A percentile compares a stretch with the other conserved stretches of the same genome.
Conservation (phyloP, 176 grass and related monocot species). For the Hordeum marinum region DNA sequence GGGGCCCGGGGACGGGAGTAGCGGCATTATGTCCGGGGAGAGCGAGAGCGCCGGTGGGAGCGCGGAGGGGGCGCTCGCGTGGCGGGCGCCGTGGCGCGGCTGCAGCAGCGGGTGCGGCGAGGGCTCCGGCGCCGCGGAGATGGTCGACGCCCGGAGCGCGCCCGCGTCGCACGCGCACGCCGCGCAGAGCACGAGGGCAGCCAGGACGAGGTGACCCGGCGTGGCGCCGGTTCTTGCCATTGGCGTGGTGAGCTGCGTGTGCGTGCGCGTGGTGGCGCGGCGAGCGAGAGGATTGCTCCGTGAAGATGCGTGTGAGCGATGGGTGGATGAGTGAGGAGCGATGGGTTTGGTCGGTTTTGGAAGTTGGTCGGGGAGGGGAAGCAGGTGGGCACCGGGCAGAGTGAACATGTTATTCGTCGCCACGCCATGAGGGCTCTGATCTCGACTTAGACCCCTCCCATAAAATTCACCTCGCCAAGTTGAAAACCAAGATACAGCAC, state of each 20-base stretch:
- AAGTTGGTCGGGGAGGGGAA: slow-evolving; percentile 14
- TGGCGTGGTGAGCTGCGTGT: neutral
- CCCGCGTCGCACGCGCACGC: neutral
- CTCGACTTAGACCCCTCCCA: neutral
- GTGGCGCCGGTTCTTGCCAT: slow-evolving; percentile 19
- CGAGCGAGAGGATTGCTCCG: neutral
- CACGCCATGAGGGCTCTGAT: neutral
- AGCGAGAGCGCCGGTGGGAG: slow-evolving; percentile 44
- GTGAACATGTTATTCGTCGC: slow-evolving; percentile 17
- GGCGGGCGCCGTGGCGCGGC: slow-evolving; percentile 4
- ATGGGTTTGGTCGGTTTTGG: neutral
- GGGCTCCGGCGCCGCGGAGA: slow-evolving; percentile 52
- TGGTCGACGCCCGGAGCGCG: slow-evolving; percentile 41
- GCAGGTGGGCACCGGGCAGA: neutral
- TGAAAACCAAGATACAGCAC: neutral
- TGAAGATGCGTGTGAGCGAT: neutral
- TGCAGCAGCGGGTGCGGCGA: slow-evolving; percentile 18
- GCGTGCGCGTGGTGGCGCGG: neutral
- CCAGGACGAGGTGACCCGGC: neutral
- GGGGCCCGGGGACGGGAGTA: slow-evolving; percentile 41
- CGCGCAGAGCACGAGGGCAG: neutral
- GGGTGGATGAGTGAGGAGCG: neutral
- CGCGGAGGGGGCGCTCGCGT: neutral
- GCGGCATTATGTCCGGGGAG: slow-evolving; percentile 59
- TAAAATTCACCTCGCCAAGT: neutral